Base-by-base conservation (phyloP, 1,139 yeast genomes). In the Magnusiomyces suaveolens region DNA sequence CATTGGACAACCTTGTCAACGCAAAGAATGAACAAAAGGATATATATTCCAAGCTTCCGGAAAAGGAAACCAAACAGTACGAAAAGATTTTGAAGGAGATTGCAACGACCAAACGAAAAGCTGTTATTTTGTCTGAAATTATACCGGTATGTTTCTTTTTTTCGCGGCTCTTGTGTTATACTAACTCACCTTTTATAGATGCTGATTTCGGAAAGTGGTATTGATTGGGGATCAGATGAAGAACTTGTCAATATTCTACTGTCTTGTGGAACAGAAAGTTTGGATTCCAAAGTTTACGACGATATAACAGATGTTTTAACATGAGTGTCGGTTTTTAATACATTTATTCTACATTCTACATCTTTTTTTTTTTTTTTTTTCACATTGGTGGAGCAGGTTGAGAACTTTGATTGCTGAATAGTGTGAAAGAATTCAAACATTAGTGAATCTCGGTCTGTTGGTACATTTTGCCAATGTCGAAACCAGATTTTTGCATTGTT, bases 161-260 rank as follows among this genome's bases (percentile, higher is more conserved):
- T 36, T 36, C 18, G 16, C 3, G 8, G 18, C n/a, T 36, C 12
- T 29, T 23, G 14, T 29, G n/a, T 18, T 12, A 41, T 46, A n/a
- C 48, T 46, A 46, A 23, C 49, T 46, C 20, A n/a, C 14, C 36
- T 36, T 14, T 43, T 50, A n/a, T 50, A 52, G 48, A 43, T 55
- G 53, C 52, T 55, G 20, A 52, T 55, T 21, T 50, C 55, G 6
- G 55, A 52, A 18, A 48, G 52, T 16, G 52, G 55, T 16, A 44
- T 55, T 32, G 53, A 55, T 51, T 55, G 57, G 57, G 55, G 51
- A 14, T 39, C 51, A 8, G 53, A 52, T 33, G 53, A 50, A 16
- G 39, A 46, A 38, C 38, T 55, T 44, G 39, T 41, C 14, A 52
- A 55, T 18, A 52, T 55, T 12, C 16, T 55, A 20, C 25, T 52